phyloP scores from a whole-genome alignment of 352 stramenopile species.

The Phytopythium sindhum region DNA sequence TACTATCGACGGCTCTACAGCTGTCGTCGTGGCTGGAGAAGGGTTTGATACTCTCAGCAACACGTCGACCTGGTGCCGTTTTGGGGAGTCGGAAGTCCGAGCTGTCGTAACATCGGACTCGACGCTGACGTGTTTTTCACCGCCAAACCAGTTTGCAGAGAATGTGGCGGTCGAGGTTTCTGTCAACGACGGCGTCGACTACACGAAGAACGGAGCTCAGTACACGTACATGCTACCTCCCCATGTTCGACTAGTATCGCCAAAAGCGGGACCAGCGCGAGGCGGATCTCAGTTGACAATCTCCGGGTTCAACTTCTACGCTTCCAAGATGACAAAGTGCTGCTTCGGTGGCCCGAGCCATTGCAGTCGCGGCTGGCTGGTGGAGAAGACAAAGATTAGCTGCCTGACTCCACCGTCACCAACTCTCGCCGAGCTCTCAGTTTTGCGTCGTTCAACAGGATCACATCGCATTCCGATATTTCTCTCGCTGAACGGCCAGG shows the following conservation, averaged over 20 bases:
- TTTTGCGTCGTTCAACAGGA: not conserved
- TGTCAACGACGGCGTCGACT: slow-evolving; percentile 89
- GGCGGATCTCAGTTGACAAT: slow-evolving; percentile 62
- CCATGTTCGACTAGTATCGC: slow-evolving; percentile 45
- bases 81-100: slow-evolving; percentile 33
- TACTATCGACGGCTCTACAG: slow-evolving; percentile 45
- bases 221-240: slow-evolving; percentile 60
- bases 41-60: slow-evolving; percentile 25
- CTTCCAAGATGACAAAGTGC: slow-evolving; percentile 50
- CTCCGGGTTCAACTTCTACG: slow-evolving; percentile 49
- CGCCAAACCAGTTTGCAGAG: slow-evolving; percentile 28
- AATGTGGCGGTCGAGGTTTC: slow-evolving; percentile 61
- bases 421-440: slow-evolving; percentile 7
- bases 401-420: slow-evolving; percentile 36
- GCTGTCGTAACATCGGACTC: slow-evolving; percentile 35
- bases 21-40: slow-evolving; percentile 42
- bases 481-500: slow-evolving; percentile 77
- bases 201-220: slow-evolving; percentile 53
- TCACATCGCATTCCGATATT: slow-evolving; percentile 33
- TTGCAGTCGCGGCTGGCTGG: slow-evolving; percentile 37
- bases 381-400: slow-evolving; percentile 23
- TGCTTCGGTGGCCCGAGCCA: slow-evolving; percentile 51
- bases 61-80: slow-evolving; percentile 38
- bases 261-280: slow-evolving; percentile 32
- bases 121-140: slow-evolving; percentile 41